A percentile compares a stretch with the other conserved stretches of the same genome.
Conservation (phyloP, 306 rosid genomes). For the Datisca glomerata region DNA sequence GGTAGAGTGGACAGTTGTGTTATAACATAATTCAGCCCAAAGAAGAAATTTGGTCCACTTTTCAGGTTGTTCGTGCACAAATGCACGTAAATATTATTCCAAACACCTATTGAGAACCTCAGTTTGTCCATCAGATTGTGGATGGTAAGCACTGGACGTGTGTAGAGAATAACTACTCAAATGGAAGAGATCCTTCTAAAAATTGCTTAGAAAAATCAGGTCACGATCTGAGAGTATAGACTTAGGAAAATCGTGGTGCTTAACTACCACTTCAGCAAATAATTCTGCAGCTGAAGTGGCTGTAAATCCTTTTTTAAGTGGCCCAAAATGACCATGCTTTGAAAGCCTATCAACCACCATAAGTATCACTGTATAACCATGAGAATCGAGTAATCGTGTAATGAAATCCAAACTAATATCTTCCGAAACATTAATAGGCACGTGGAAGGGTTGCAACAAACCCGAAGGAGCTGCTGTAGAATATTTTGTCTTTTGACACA, state of each 20-base stretch:
- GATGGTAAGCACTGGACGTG: not conserved
- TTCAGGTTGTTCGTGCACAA: not conserved
- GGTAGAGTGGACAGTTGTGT: not conserved
- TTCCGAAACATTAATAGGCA: not conserved
- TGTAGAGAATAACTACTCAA: not conserved
- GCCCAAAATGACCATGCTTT: not conserved
- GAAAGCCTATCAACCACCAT: not conserved
- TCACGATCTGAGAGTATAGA: not conserved
- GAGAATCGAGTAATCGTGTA: not conserved
- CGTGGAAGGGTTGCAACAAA: not conserved
- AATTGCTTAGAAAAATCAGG: not conserved
- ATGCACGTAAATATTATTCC: not conserved
- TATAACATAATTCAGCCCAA: not conserved
- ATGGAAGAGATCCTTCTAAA: not conserved
- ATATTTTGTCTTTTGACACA: not conserved
- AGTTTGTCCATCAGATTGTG: not conserved
- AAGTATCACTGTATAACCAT: not conserved
- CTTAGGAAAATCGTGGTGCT: not conserved
- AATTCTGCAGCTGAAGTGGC: not conserved
- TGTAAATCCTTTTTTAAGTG: not conserved
- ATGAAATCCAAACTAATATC: slow-evolving; percentile 7
- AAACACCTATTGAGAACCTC: not conserved
- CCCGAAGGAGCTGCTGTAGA: not conserved
- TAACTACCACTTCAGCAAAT: not conserved
- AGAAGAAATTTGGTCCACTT: not conserved